Evolutionary conservation across 2,329 filamentous ascomycete species (phyloP).

Genomic region (Alternaria triticimaculans): DNA sequence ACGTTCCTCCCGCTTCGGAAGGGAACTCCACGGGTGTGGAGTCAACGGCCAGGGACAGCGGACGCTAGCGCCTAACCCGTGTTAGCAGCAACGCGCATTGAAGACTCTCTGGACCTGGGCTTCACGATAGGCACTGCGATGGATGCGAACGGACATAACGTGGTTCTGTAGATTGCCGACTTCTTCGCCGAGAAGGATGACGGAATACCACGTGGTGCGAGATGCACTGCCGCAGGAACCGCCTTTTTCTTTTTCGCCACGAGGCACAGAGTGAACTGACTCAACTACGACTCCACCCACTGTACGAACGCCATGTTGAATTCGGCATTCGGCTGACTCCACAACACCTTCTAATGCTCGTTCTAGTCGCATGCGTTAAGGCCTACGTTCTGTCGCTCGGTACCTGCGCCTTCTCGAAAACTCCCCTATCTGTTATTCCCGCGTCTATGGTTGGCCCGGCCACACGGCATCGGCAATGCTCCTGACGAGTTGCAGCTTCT

Average conservation of each 20-base stretch:
- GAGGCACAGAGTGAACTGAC: conserved; percentile 1
- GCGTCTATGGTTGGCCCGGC: conserved; percentile 59
- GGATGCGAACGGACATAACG: neutral
- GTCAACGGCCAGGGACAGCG: conserved; percentile 10
- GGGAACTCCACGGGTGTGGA: conserved; percentile 6
- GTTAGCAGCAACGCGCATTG: conserved; percentile 9
- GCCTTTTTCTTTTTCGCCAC: neutral
- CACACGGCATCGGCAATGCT: conserved; percentile 77
- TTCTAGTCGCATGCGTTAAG: neutral
- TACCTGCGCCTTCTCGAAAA: neutral
- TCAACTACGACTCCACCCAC: conserved; percentile 1
- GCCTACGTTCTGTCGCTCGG: neutral
- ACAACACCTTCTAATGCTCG: conserved; percentile 11
- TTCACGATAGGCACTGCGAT: neutral
- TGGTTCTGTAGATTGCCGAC: conserved; percentile 7
- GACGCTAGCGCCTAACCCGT: neutral
- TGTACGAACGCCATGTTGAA: conserved; percentile 36
- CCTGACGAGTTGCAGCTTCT: conserved; percentile 74
- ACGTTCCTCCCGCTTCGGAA: conserved; percentile 13
- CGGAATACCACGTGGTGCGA: neutral
- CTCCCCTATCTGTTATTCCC: neutral
- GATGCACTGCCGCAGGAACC: neutral
- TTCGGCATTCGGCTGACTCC: conserved; percentile 21
- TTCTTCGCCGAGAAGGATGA: neutral
- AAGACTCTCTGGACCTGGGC: neutral